phyloP scores from a whole-genome alignment of 2,329 filamentous ascomycete genomes.

The Fusarium ambrosium region DNA sequence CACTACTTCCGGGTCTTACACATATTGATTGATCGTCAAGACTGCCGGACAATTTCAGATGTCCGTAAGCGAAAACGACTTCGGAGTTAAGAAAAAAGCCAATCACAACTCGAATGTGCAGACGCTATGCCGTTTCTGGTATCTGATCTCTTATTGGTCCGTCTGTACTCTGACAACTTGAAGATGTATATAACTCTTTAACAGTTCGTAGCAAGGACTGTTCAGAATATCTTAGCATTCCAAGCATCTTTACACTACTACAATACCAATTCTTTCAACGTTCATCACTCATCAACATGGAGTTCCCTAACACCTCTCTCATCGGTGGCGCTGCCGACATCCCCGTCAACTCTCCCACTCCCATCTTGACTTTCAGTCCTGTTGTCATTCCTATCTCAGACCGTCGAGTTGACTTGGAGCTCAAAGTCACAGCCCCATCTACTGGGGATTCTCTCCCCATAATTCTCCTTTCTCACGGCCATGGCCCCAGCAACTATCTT shows the following conservation, averaged over 20 bases:
- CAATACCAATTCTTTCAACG: not conserved
- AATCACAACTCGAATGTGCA: not conserved
- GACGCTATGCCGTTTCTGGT: not conserved
- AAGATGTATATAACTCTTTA: slow-evolving; percentile 23
- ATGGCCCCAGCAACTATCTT: slow-evolving; percentile 45
- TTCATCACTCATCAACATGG: slow-evolving; percentile 26
- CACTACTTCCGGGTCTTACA: slow-evolving; percentile 17
- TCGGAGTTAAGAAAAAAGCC: slow-evolving; percentile 2
- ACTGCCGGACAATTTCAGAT: slow-evolving; percentile 15
- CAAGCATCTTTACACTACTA: not conserved
- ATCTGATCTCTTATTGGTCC: slow-evolving; percentile 28
- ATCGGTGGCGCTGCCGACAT: slow-evolving; percentile 44
- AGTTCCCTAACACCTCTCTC: slow-evolving; percentile 37
- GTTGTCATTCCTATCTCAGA: slow-evolving; percentile 31
- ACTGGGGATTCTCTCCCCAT: slow-evolving; percentile 38
- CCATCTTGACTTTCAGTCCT: slow-evolving; percentile 43
- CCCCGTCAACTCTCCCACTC: slow-evolving; percentile 29
- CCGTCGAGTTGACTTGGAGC: slow-evolving; percentile 41
- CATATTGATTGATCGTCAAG: not conserved
- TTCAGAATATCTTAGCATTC: not conserved
- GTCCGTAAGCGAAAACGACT: slow-evolving; percentile 4
- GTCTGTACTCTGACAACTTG: not conserved
- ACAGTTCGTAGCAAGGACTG: not conserved
- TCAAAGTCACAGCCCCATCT: slow-evolving; percentile 41
- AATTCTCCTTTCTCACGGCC: slow-evolving; percentile 46